phyloP scores from a whole-genome alignment of 2,329 filamentous ascomycete species.

The Fusarium buxicola region DNA sequence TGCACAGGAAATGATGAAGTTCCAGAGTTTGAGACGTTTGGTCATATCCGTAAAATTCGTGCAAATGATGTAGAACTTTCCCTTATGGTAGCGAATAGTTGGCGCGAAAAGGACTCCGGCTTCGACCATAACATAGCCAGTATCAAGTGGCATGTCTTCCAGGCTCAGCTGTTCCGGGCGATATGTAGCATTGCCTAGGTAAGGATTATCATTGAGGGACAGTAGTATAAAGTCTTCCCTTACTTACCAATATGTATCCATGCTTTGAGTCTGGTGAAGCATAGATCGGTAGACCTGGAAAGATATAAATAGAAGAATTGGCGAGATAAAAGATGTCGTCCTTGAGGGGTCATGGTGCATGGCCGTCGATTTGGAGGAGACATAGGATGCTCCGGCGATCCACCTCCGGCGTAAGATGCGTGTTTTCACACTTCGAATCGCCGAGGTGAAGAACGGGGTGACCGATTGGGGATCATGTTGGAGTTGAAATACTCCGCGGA shows the following conservation, averaged over 20 bases:
- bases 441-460: neutral
- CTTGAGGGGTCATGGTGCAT: too few relatives aligned
- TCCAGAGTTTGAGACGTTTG: constrained; percentile 17
- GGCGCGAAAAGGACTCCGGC: constrained; percentile 40
- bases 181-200: constrained; percentile 32
- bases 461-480: neutral
- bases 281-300: constrained; percentile 32
- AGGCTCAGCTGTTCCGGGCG: constrained; percentile 23
- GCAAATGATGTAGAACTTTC: constrained; percentile 45
- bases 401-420: neutral
- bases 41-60: constrained; percentile 31
- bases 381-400: neutral
- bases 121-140: constrained; percentile 24
- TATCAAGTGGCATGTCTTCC: constrained; percentile 22
- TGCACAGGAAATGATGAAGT: constrained; percentile 39
- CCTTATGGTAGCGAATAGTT: constrained; percentile 39
- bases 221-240: neutral
- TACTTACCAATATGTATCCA: constrained; percentile 30
- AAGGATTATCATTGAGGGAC: neutral
- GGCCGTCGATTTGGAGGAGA: too few relatives aligned
- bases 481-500: constrained; percentile 21
- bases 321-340: constrained; percentile 29
- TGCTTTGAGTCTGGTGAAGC: constrained; percentile 17
- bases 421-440: neutral
- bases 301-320: constrained; percentile 31